Percentiles rank a stretch among this genome's conserved stretches.
Conservation (phyloP, 306 rosid species). For the Castanea mollissima region DNA sequence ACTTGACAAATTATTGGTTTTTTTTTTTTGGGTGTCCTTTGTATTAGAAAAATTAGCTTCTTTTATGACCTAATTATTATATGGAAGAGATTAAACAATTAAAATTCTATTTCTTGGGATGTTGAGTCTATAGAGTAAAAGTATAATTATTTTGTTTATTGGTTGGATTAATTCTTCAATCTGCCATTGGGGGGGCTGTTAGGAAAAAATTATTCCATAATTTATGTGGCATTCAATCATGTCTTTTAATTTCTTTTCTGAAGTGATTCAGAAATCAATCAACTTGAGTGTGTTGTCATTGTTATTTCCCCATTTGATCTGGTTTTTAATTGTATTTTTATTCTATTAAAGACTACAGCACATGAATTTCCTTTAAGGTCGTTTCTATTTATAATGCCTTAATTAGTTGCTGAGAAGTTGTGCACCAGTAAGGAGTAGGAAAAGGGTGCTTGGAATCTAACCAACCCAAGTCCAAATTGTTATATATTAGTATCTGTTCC, state of each 20-base stretch:
- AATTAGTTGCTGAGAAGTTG: constrained; percentile 18
- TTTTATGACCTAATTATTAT: neutral
- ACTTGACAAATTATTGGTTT: neutral
- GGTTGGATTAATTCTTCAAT: neutral
- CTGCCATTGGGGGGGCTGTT: constrained; percentile 1
- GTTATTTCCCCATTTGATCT: constrained; percentile 4
- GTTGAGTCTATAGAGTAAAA: neutral
- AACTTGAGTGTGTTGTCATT: constrained; percentile 2
- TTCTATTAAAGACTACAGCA: neutral
- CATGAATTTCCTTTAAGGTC: neutral
- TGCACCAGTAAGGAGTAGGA: constrained; percentile 3
- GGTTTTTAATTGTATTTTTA: neutral
- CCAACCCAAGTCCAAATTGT: constrained; percentile 25
- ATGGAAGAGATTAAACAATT: neutral
- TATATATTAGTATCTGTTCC: constrained; percentile 2
- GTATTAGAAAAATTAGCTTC: neutral
- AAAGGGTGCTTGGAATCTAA: constrained; percentile 25
- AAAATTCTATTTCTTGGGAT: neutral
- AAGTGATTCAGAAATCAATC: neutral
- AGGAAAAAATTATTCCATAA: neutral
- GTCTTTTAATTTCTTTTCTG: constrained; percentile 11
- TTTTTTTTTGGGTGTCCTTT: neutral
- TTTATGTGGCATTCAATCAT: neutral
- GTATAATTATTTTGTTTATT: neutral
- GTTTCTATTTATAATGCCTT: neutral